phyloP scores from a whole-genome alignment of 1,284 basidiomycete genomes.

The Hortiboletus rubellus region DNA sequence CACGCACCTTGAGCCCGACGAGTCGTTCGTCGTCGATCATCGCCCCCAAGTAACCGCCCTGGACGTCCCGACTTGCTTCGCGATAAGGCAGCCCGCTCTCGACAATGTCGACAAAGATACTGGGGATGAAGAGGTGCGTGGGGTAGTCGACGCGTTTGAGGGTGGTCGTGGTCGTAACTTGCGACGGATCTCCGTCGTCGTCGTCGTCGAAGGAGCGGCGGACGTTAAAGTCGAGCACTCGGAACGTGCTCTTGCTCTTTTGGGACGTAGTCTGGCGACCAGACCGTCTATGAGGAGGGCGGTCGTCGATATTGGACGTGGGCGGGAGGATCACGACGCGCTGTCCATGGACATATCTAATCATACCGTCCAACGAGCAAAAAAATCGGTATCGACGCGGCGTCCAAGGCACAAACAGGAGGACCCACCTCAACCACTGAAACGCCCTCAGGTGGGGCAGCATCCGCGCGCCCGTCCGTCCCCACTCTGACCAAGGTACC shows the following conservation, averaged over 20 bases:
- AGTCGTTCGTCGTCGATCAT: slow-evolving; percentile 42
- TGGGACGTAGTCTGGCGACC: background rate
- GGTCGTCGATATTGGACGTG: background rate
- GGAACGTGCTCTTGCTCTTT: slow-evolving; percentile 17
- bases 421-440: slow-evolving; percentile 41
- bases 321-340: slow-evolving; percentile 39
- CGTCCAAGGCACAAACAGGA: no score
- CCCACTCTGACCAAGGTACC: slow-evolving; percentile 50
- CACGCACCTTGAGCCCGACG: slow-evolving; percentile 37
- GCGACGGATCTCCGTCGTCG: background rate
- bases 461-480: slow-evolving; percentile 42
- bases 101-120: slow-evolving; percentile 23
- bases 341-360: slow-evolving; percentile 48
- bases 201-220: background rate
- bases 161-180: background rate
- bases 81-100: slow-evolving; percentile 30
- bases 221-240: slow-evolving; percentile 44
- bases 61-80: slow-evolving; percentile 11
- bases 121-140: slow-evolving; percentile 13
- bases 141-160: slow-evolving; percentile 13
- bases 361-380: no score
- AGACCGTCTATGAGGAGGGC: no score
- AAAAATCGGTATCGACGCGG: background rate
- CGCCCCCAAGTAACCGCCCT: slow-evolving; percentile 29
- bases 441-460: slow-evolving; percentile 31